Conservation (phyloP, 164 flowering plant genomes). For the Brasenia schreberi region DNA sequence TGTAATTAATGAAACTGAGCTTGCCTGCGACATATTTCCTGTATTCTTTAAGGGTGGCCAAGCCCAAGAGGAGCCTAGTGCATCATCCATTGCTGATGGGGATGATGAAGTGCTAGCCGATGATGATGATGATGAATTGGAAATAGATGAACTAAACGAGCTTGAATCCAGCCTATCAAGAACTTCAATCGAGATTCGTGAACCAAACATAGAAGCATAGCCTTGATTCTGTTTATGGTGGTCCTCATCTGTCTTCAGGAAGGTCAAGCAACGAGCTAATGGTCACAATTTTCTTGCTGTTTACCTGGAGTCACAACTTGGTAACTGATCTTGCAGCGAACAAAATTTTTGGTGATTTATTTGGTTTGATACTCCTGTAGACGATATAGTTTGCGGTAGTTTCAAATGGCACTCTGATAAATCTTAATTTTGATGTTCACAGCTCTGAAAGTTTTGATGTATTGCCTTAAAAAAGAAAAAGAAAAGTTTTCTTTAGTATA, state of each 20-base stretch:
- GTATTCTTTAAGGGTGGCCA: conserved; percentile 17
- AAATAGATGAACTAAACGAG: conserved; percentile 76
- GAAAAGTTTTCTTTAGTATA: conserved; percentile 1
- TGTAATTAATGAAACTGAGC: too few species aligned
- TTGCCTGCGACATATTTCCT: not conserved
- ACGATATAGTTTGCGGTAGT: not conserved
- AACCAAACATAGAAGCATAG: conserved; percentile 24
- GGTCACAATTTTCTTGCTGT: not conserved
- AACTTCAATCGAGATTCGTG: conserved; percentile 55
- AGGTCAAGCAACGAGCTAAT: not conserved
- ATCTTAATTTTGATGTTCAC: too few species aligned
- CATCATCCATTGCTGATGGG: conserved; percentile 29
- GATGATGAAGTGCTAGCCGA: conserved; percentile 19
- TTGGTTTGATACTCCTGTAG: too few species aligned
- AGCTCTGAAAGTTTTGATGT: too few species aligned
- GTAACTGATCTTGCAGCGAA: not conserved
- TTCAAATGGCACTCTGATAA: not conserved
- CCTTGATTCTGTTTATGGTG: conserved; percentile 2
- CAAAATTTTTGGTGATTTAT: not conserved
- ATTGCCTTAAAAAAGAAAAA: too few species aligned
- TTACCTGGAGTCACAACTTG: not conserved
- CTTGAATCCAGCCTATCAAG: conserved; percentile 74
- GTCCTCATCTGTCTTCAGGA: not conserved
- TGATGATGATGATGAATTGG: conserved; percentile 62
- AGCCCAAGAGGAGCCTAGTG: conserved; percentile 39